Evolutionary conservation across 768 basidiomycete genomes (phyloP).

Genomic region (Ephemerocybe angulata): DNA sequence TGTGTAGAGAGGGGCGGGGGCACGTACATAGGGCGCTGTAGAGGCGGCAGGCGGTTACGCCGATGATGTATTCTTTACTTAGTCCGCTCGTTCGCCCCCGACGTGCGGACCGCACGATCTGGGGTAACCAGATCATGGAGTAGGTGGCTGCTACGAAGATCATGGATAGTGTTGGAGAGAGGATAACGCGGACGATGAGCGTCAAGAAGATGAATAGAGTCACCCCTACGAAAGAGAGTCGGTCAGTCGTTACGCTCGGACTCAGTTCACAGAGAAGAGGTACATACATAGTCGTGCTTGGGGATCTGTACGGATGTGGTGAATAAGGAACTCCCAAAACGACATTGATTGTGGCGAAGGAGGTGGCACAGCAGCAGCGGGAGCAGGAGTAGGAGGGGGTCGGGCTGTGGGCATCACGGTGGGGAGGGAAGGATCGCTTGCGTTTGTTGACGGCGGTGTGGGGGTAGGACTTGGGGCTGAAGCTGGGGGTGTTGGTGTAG

Average conservation of each 20-base stretch:
- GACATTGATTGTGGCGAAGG: conserved; percentile 27
- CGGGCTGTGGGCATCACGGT: neutral
- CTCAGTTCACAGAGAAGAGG: neutral
- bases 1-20: neutral
- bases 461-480: conserved; percentile 15
- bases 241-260: neutral
- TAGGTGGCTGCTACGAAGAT: conserved; percentile 67
- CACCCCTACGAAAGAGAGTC: conserved; percentile 45
- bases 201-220: conserved; percentile 65
- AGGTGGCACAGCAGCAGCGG: conserved; percentile 14
- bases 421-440: neutral
- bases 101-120: conserved; percentile 73
- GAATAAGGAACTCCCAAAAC: conserved; percentile 48
- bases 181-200: conserved; percentile 68
- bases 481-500: conserved; percentile 25
- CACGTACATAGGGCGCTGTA: conserved; percentile 72
- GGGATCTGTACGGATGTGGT: conserved; percentile 63
- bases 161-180: conserved; percentile 63
- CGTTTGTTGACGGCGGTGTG: neutral
- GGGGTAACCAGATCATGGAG: conserved; percentile 80
- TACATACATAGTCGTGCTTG: conserved; percentile 68
- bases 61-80: conserved; percentile 66
- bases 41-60: conserved; percentile 69
- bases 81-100: conserved; percentile 71
- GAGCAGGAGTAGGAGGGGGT: conserved; percentile 5